Evolutionary conservation across 108 stramenopile species (phyloP), one percentile per base, ranked within the genome.

Genomic region (Skeletonema menzelii): DNA sequence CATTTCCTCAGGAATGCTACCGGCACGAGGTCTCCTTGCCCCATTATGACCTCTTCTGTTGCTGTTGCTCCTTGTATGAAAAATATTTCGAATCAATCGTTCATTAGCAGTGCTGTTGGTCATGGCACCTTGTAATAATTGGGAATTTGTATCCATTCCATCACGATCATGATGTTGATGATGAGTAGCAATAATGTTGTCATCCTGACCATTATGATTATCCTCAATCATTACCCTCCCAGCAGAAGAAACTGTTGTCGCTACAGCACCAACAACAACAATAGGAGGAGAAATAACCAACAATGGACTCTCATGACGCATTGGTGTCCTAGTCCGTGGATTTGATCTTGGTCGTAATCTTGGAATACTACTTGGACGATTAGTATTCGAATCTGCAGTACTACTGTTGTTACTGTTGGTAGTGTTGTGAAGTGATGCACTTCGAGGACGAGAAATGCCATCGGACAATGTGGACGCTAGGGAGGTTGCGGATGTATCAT

Each of bases 251-350:
- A n/a, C n/a, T n/a, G n/a, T n/a, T n/a, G n/a, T n/a, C n/a, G n/a
- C n/a, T n/a, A n/a, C n/a, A n/a, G n/a, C n/a, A n/a, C n/a, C n/a
- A 4, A 20, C 19, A 38, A 19, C 31, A 19, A 73, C 65, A 17
- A 17, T 19, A 2, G 42, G 22, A 2, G 42, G 22, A 17, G 40
- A 35, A 24, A 38, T 38, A 0, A 65, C 60, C 70, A 71, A 40
- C 46, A 85, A 62, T 0, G 88, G 88, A 78, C 72, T 75, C 63
- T 65, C 68, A 32, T 71, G 76, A 40, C 91, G 69, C 85, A 86
- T 84, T 0, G 91, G 88, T 3, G 86, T 89, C 27, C 91, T 65
- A 37, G 81, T 77, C 15, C 87, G 73, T 22, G 87, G 91, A 76
- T 89, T 86, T 8, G 86, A 84, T 40, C 87, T 65, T 17, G 87